Base-by-base conservation (phyloP, 208 protist genomes). In the Leishmania guyanensis region DNA sequence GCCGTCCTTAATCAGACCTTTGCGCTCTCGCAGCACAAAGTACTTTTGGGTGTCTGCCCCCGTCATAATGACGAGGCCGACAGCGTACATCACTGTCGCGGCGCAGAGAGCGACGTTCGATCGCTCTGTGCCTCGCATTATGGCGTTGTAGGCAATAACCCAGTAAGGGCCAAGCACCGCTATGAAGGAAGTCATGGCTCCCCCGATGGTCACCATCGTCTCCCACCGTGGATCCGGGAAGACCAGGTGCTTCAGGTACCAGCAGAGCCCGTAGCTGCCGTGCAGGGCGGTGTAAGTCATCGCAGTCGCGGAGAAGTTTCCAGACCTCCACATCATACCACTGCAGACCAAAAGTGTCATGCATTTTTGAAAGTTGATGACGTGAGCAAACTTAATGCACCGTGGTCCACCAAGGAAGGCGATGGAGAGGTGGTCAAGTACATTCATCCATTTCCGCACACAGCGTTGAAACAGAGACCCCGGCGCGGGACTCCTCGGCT, bases 211-310 rank as follows among this genome's bases (percentile, higher is more conserved):
- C 53, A 96, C 90, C 22, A 85, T 83, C 16, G 48, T 43, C 64
- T 98, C 83, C 94, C 94, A 98, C 53, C 93, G 90, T 46, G 92
- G 87, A 66, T 98, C 94, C 20, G 94, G 94, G 72, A 96, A 96
- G 6, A 94, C 79, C 43, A 91, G 73, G 58, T 95, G 91, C 81
- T 98, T 98, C 62, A 98, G 80, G 54, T 95, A 87, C 94, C 94
- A 98, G 77, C 90, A 95, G n/a, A 98, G 69, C 2, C 94, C 94
- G 78, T 98, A 98, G 71, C 92, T 88, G 54, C 94, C 94, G 71
- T 98, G 94, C 72, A 98, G 87, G 0, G 92, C 94, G 8, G 91
- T 94, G 86, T 98, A 98, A 26, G 85, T 90, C 22, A 79, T 86
- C 33, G 94, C 94, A n/a, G 94, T 98, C n/a, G 91, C 73, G 2